Conservation (phyloP, 2,329 filamentous ascomycete genomes). For the Fusarium irregulare region DNA sequence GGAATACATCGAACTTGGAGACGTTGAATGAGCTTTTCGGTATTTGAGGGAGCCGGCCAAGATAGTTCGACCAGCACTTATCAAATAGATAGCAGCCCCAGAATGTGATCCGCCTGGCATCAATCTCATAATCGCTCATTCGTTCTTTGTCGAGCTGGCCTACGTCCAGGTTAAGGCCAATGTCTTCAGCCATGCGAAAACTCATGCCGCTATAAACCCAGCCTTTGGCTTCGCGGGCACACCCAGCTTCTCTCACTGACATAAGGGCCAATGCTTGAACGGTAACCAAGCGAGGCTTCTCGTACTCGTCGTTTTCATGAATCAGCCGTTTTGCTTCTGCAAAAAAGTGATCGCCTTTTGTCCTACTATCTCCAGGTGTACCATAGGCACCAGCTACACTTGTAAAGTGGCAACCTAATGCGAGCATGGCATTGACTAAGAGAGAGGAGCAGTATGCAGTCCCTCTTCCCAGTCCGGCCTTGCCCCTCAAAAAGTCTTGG, state of each 20-base stretch:
- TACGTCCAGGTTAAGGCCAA: slow-evolving; percentile 89
- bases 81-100: slow-evolving; percentile 99
- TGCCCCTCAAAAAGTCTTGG: slow-evolving; percentile 82
- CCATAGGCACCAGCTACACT: slow-evolving; percentile 77
- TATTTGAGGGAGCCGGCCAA: slow-evolving; percentile 89
- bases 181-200: slow-evolving; percentile 95
- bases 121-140: slow-evolving; percentile 84
- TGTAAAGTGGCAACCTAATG: slow-evolving; percentile 93
- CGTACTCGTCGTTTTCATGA: slow-evolving; percentile 91
- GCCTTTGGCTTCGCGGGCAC: slow-evolving; percentile 91
- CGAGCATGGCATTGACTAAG: slow-evolving; percentile 92
- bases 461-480: slow-evolving; percentile 63
- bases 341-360: slow-evolving; percentile 96
- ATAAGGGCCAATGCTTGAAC: slow-evolving; percentile 94
- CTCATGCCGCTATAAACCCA: slow-evolving; percentile 99
- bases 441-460: slow-evolving; percentile 88
- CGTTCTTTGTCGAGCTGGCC: slow-evolving; percentile 70
- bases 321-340: slow-evolving; percentile 91
- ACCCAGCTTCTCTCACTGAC: slow-evolving; percentile 96
- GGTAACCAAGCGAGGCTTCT: slow-evolving; percentile 86
- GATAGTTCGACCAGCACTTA: slow-evolving; percentile 98
- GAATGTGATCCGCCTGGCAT: slow-evolving; percentile 90
- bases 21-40: slow-evolving; percentile 83
- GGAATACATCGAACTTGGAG: slow-evolving; percentile 90
- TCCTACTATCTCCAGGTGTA: slow-evolving; percentile 78